phyloP scores from a whole-genome alignment of 2,329 filamentous ascomycete genomes.

The Aspergillus floridensis region DNA sequence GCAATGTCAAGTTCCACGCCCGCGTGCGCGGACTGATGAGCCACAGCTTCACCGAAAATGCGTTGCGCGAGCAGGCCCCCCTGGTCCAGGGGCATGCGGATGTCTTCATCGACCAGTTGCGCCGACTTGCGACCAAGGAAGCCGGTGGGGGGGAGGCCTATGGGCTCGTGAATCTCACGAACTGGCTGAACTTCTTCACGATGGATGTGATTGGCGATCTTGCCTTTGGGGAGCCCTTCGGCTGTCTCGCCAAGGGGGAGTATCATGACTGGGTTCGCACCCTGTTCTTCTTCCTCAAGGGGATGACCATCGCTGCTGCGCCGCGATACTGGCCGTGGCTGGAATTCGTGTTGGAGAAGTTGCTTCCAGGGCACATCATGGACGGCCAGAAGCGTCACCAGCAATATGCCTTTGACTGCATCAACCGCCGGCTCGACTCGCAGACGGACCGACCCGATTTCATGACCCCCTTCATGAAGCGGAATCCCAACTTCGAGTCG shows the following conservation, averaged over 20 bases:
- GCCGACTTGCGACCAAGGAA: not conserved
- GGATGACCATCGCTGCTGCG: too few species aligned
- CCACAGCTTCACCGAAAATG: not conserved
- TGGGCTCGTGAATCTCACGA: not conserved
- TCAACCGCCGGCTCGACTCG: too few species aligned
- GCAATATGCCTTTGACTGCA: too few species aligned
- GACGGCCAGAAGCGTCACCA: too few species aligned
- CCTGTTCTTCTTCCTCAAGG: too few species aligned
- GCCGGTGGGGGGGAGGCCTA: not conserved
- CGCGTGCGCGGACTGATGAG: not conserved
- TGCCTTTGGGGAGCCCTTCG: too few species aligned
- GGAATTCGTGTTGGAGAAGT: too few species aligned
- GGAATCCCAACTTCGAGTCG: not conserved
- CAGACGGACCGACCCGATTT: not conserved
- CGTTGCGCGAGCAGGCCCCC: not conserved
- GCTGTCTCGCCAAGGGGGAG: too few species aligned
- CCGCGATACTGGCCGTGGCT: too few species aligned
- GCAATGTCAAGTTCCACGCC: not conserved
- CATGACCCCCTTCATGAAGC: not conserved
- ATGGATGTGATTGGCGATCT: not conserved
- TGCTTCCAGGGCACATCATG: too few species aligned
- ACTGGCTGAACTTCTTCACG: not conserved
- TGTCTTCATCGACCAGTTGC: not conserved
- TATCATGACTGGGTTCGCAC: too few species aligned
- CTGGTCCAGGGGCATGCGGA: not conserved